Conservation (phyloP, 2,329 filamentous ascomycete species). For the Claviceps capensis region DNA sequence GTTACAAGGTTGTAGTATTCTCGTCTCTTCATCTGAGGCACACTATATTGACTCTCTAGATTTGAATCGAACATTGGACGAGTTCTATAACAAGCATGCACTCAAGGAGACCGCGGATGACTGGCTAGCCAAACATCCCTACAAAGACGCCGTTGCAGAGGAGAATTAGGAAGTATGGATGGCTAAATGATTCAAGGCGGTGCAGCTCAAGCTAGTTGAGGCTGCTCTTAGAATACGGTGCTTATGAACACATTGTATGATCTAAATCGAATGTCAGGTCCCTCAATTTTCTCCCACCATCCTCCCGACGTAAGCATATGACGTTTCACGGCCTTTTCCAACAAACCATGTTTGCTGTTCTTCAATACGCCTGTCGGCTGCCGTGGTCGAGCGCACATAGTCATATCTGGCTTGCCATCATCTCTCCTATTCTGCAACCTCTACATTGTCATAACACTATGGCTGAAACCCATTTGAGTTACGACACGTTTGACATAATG, state of each 20-base stretch:
- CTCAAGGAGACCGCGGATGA: conserved; percentile 2
- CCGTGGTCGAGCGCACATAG: no score
- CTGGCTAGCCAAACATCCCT: conserved; percentile 5
- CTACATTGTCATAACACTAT: no score
- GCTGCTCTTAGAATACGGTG: neutral
- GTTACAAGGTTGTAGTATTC: conserved; percentile 6
- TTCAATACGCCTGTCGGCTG: no score
- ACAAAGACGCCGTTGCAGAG: conserved; percentile 7
- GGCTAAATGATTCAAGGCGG: neutral
- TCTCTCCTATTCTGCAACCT: no score
- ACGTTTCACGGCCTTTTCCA: neutral
- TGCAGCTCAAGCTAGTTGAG: neutral
- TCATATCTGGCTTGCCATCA: no score
- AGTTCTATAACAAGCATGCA: conserved; percentile 6
- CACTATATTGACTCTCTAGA: conserved; percentile 4
- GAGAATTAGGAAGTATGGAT: conserved; percentile 1
- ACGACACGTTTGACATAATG: no score
- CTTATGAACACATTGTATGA: neutral
- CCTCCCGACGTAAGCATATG: neutral
- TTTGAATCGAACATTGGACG: conserved; percentile 7
- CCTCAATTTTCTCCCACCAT: neutral
- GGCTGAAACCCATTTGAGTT: no score
- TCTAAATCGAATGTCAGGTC: neutral
- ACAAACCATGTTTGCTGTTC: neutral
- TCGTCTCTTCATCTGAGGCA: neutral